A percentile compares a stretch with the other conserved stretches of the same genome.
These are phyloP conservation scores for Rutstroemia sp. DNA, from an alignment of 2,329 filamentous ascomycete species.

Conservation along the genomic window DNA sequence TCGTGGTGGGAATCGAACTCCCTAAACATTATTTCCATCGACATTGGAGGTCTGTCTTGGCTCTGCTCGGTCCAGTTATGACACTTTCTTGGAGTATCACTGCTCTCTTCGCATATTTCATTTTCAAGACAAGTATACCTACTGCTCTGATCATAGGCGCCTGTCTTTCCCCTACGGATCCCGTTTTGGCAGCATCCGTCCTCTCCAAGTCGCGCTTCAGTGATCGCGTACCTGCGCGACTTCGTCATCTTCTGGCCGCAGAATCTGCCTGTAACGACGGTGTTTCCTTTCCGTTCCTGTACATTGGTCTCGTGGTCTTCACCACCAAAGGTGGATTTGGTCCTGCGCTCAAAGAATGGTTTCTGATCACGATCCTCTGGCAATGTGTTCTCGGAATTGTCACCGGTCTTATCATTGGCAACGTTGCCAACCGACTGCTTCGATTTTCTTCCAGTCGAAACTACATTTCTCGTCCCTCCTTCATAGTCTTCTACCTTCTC, in stretches of 20 bases:
- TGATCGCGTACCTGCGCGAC: slow-evolving; percentile 40
- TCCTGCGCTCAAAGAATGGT: slow-evolving; percentile 41
- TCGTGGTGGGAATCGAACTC: slow-evolving; percentile 64
- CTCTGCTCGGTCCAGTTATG: slow-evolving; percentile 24
- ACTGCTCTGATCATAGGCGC: slow-evolving; percentile 45
- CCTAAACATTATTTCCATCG: slow-evolving; percentile 36
- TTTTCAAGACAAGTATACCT: slow-evolving; percentile 38
- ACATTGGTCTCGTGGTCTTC: slow-evolving; percentile 41
- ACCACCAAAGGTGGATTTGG: slow-evolving; percentile 29
- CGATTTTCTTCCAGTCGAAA: slow-evolving; percentile 37
- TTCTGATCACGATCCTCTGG: slow-evolving; percentile 47
- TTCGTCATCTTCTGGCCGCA: slow-evolving; percentile 43
- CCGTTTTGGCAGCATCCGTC: slow-evolving; percentile 46
- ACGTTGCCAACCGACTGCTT: slow-evolving; percentile 39
- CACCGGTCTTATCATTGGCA: slow-evolving; percentile 41
- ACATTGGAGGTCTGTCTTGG: slow-evolving; percentile 24
- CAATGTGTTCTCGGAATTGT: slow-evolving; percentile 42
- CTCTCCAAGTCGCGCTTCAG: slow-evolving; percentile 46
- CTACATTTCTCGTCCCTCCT: slow-evolving; percentile 41
- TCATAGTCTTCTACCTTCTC: slow-evolving; percentile 49
- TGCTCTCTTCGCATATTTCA: slow-evolving; percentile 36
- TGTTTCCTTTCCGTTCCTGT: slow-evolving; percentile 48
- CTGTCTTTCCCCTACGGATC: slow-evolving; percentile 49
- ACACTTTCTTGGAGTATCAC: slow-evolving; percentile 35
- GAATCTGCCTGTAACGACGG: slow-evolving; percentile 51